Evolutionary conservation across 176 grass and related monocot genomes (phyloP).

Genomic region (Triticum timopheevii): DNA sequence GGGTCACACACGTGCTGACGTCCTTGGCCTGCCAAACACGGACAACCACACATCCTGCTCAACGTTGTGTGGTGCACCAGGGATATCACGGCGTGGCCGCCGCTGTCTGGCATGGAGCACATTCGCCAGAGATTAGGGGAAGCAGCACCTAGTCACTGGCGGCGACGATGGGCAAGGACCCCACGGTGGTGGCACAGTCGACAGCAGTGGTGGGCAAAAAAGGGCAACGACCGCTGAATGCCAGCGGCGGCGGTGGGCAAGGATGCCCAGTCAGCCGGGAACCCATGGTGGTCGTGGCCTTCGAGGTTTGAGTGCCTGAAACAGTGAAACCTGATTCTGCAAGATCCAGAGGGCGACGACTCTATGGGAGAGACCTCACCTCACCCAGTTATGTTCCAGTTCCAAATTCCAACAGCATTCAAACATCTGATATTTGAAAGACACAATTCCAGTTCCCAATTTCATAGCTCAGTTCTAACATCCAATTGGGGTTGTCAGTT

Average conservation of each 20-base stretch:
- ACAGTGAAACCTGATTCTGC: neutral
- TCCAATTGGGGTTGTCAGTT: neutral
- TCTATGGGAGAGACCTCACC: neutral
- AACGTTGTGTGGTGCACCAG: neutral
- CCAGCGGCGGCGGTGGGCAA: neutral
- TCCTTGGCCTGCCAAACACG: neutral
- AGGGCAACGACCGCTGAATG: neutral
- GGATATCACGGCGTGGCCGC: neutral
- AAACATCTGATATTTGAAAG: neutral
- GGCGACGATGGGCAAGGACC: neutral
- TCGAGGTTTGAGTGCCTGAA: neutral
- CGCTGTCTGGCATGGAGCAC: neutral
- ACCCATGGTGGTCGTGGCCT: neutral
- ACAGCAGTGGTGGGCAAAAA: neutral
- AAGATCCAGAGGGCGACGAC: neutral
- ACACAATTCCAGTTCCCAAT: neutral
- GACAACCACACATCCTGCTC: neutral
- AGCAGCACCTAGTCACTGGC: neutral
- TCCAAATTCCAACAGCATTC: neutral
- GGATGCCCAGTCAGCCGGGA: neutral
- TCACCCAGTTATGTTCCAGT: neutral
- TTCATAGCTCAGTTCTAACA: neutral
- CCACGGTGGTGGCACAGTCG: neutral
- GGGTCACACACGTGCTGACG: neutral
- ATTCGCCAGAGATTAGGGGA: neutral